Evolutionary conservation across 305 asterid genomes (phyloP).

Genomic region (Plantago rigida): DNA sequence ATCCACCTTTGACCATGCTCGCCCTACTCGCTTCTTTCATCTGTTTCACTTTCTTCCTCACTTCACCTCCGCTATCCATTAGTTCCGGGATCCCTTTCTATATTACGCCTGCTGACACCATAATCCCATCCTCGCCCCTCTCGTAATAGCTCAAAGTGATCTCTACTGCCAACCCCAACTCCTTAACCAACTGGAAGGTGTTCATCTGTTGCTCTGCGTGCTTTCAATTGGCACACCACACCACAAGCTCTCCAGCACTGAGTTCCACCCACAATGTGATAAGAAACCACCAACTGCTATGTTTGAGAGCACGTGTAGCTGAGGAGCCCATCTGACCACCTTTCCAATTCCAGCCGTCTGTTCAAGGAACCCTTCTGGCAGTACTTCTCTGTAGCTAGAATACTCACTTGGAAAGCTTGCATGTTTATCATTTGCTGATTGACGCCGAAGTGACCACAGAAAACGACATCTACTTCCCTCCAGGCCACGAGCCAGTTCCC

Average conservation of each 20-base stretch:
- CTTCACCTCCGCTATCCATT: constrained; percentile 33
- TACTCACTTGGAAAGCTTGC: constrained; percentile 53
- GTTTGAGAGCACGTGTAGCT: constrained; percentile 45
- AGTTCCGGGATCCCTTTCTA: constrained; percentile 33
- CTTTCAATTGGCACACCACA: constrained; percentile 59
- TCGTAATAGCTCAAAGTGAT: constrained; percentile 40
- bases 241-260: constrained; percentile 60
- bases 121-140: constrained; percentile 22
- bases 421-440: constrained; percentile 22
- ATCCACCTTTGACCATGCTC: constrained; percentile 34
- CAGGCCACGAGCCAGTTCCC: constrained; percentile 47
- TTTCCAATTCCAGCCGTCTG: constrained; percentile 41
- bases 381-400: constrained; percentile 27
- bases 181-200: constrained; percentile 54
- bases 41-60: constrained; percentile 30
- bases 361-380: constrained; percentile 55
- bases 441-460: constrained; percentile 64
- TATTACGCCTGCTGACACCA: constrained; percentile 25
- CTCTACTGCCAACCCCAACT: constrained; percentile 49
- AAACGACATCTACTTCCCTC: constrained; percentile 47
- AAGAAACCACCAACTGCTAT: constrained; percentile 57
- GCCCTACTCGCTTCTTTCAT: constrained; percentile 32
- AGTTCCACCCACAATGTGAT: constrained; percentile 81
- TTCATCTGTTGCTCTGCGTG: constrained; percentile 61
- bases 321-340: constrained; percentile 67